Evolutionary conservation across 495 filamentous ascomycete genomes (phyloP).

Genomic region (Penicilliopsis zonata): DNA sequence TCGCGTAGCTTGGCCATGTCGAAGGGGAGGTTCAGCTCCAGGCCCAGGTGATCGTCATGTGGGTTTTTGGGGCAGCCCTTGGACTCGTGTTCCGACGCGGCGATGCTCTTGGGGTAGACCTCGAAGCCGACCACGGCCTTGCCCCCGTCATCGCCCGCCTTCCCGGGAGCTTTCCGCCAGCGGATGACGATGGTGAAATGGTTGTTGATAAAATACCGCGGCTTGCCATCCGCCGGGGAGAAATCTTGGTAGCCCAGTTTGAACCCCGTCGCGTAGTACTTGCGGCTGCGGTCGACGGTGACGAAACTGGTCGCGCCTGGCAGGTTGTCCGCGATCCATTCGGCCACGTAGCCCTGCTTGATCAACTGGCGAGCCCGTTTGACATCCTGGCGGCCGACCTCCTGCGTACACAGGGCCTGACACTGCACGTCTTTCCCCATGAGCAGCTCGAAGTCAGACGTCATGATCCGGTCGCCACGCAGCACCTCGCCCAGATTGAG

Average conservation of each 20-base stretch:
- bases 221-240: conserved; percentile 44
- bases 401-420: conserved; percentile 58
- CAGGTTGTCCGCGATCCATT: conserved; percentile 95
- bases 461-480: conserved; percentile 80
- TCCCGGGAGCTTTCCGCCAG: conserved; percentile 63
- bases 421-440: conserved; percentile 76
- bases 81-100: conserved; percentile 42
- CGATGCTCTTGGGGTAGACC: conserved; percentile 82
- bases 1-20: conserved; percentile 44
- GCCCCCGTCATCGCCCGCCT: conserved; percentile 53
- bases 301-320: conserved; percentile 91
- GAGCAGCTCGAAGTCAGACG: conserved; percentile 73
- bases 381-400: conserved; percentile 52
- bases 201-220: conserved; percentile 78
- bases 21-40: conserved; percentile 56
- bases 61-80: conserved; percentile 58
- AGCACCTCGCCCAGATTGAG: conserved; percentile 91
- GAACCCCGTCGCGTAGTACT: conserved; percentile 93
- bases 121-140: conserved; percentile 89
- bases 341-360: conserved; percentile 72
- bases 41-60: conserved; percentile 44
- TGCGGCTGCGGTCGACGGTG: conserved; percentile 74
- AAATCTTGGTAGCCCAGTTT: conserved; percentile 75
- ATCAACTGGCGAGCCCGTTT: conserved; percentile 65
- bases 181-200: conserved; percentile 83